Base-by-base conservation (phyloP, 2,329 filamentous ascomycete genomes). In the Aspergillus sp. region DNA sequence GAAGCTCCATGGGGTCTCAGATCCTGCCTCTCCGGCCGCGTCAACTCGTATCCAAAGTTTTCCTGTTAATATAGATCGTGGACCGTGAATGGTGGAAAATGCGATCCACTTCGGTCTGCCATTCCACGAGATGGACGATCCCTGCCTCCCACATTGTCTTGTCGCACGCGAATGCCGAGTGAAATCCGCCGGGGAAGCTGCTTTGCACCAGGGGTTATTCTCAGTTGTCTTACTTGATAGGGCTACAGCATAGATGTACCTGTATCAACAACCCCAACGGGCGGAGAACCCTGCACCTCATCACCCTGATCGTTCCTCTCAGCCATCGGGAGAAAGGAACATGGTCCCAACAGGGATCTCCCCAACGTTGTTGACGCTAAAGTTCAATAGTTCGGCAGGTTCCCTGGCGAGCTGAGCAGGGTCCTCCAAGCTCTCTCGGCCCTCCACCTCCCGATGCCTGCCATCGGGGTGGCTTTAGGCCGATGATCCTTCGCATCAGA, bases 291-390 rank as follows among this genome's bases (percentile, higher is more conserved):
- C 15, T 36, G 18, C 13, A 26, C 22, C 13, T 17, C 7, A 22
- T 30, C n/a, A 17, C n/a, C 20, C 26, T 11, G 26, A 26, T 20
- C n/a, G 9, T 24, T 52, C 39, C 38, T 34, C 38, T 44, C 39
- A 39, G n/a, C 49, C 39, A 34, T 52, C 49, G 49, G 49, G 39
- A 24, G 24, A 52, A 52, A 36, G 48, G 48, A 50, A 15, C 26
- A 30, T 30, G 2, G 26, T 1, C 1, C 9, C 11, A 30, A 24
- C 5, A 2, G 5, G 22, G 22, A 6, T 24, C 22, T 24, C 1
- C 11, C 26, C 26, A 11, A 11, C 9, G 9, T 30, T 9, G 26
- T 9, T 4, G 26, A 30, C 26, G 26, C 26, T 30, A 30, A 30
- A 4, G 26, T 30, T 30, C 26, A 30, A 30, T 30, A 30, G 26